A percentile compares a stretch with the other conserved stretches of the same genome.
Conservation (phyloP, 768 basidiomycete genomes). For the Mycena galopus region DNA sequence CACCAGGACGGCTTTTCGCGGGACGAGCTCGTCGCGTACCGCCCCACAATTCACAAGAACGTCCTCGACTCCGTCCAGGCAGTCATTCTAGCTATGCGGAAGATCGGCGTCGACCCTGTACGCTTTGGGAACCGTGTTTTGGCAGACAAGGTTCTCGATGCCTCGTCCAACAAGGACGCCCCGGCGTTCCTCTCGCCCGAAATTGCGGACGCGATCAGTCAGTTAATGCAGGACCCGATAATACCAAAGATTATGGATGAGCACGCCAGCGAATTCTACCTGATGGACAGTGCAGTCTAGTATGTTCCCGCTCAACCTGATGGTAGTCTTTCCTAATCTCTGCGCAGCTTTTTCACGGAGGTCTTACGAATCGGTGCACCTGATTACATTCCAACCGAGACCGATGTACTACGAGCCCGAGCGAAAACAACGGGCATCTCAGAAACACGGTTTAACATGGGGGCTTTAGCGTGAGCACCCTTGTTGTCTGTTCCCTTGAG, state of each 20-base stretch:
- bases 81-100: conserved; percentile 87
- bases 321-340: background rate
- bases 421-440: conserved; percentile 92
- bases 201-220: conserved; percentile 75
- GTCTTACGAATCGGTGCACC: conserved; percentile 85
- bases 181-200: conserved; percentile 67
- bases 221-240: conserved; percentile 80
- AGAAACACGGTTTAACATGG: conserved; percentile 87
- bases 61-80: conserved; percentile 91
- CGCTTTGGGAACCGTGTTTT: conserved; percentile 47
- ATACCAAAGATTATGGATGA: conserved; percentile 67
- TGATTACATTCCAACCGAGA: conserved; percentile 88
- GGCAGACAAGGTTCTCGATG: conserved; percentile 75
- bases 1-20: conserved; percentile 91
- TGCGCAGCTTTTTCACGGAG: conserved; percentile 83
- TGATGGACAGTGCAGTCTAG: conserved; percentile 97
- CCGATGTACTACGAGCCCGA: conserved; percentile 89
- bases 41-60: conserved; percentile 86
- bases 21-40: conserved; percentile 82
- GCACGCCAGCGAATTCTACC: conserved; percentile 83
- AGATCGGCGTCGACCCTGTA: conserved; percentile 78
- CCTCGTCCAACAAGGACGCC: conserved; percentile 57
- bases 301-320: conserved; percentile 41
- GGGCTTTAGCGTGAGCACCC: conserved; percentile 66
- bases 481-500: background rate